A percentile compares a stretch with the other conserved stretches of the same genome.
These are phyloP conservation scores for Pichia phayaonensis DNA, from an alignment of 805 yeast genomes.

Conservation along the genomic window DNA sequence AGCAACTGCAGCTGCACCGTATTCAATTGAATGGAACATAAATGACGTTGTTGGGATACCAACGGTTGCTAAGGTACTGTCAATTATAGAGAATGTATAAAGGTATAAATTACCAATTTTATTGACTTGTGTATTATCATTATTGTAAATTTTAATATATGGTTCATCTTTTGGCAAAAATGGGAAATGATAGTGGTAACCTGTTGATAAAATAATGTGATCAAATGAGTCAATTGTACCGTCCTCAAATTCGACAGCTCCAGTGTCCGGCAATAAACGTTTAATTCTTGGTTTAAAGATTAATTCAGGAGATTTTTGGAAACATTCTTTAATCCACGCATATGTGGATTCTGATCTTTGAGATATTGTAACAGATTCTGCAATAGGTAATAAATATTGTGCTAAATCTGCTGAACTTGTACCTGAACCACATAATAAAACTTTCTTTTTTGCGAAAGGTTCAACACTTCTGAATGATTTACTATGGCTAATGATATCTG, in stretches of 20 bases:
- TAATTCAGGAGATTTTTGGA: constrained; percentile 9
- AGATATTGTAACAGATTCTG: constrained; percentile 12
- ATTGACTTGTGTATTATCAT: constrained; percentile 6
- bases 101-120: constrained; percentile 21
- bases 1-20: constrained; percentile 46
- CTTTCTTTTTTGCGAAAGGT: constrained; percentile 33
- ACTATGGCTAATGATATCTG: constrained; percentile 46
- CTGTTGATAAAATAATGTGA: constrained; percentile 41
- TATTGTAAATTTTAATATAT: constrained; percentile 9
- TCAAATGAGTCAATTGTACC: constrained; percentile 31
- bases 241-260: constrained; percentile 24
- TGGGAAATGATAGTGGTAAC: constrained; percentile 42
- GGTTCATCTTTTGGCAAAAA: constrained; percentile 20
- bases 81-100: constrained; percentile 34
- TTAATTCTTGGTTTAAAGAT: constrained; percentile 16
- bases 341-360: constrained; percentile 20
- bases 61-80: constrained; percentile 35
- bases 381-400: constrained; percentile 28
- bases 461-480: constrained; percentile 42
- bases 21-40: constrained; percentile 43
- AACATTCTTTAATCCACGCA: constrained; percentile 12
- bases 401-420: constrained; percentile 37
- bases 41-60: constrained; percentile 37
- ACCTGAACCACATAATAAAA: constrained; percentile 37
- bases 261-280: constrained; percentile 9